phyloP scores from a whole-genome alignment of 23 red algal genomes.

The Cyanidioschyzon merolae region DNA sequence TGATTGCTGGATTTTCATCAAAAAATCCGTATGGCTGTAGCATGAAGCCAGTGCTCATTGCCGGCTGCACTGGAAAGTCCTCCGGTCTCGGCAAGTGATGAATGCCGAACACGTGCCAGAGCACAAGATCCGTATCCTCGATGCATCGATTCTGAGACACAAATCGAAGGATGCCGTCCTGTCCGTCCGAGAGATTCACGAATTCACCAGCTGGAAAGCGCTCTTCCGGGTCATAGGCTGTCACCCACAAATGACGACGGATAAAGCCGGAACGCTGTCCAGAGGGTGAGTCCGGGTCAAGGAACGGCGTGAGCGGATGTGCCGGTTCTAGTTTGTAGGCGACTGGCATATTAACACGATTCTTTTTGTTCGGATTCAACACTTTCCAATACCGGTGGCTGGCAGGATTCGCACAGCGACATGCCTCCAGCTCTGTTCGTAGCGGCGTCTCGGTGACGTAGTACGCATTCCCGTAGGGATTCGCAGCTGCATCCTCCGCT shows the following conservation, averaged over 20 bases:
- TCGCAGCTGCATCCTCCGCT: background rate
- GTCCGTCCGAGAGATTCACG: constrained; percentile 34
- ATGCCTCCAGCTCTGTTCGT: background rate
- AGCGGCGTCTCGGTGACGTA: background rate
- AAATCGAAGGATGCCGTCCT: constrained; percentile 36
- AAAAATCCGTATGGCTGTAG: constrained; percentile 60
- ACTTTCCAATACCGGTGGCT: constrained; percentile 41
- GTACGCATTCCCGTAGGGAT: constrained; percentile 16
- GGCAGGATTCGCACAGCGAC: constrained; percentile 15
- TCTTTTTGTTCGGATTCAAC: constrained; percentile 32
- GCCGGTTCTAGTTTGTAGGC: constrained; percentile 63
- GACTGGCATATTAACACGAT: constrained; percentile 37
- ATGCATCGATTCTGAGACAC: constrained; percentile 28
- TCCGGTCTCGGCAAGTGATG: constrained; percentile 63
- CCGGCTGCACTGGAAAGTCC: constrained; percentile 68
- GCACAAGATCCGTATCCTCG: constrained; percentile 39
- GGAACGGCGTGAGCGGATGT: constrained; percentile 19
- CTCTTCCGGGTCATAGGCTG: constrained; percentile 37
- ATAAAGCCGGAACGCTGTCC: constrained; percentile 43
- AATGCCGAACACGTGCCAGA: constrained; percentile 74
- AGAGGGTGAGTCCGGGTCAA: constrained; percentile 31
- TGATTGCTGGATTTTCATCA: constrained; percentile 48
- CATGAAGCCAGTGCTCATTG: constrained; percentile 45
- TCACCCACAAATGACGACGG: constrained; percentile 57
- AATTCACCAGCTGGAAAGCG: constrained; percentile 57